Base-by-base conservation (phyloP, 73 alveolate genomes). In the Blepharisma japonicum region DNA sequence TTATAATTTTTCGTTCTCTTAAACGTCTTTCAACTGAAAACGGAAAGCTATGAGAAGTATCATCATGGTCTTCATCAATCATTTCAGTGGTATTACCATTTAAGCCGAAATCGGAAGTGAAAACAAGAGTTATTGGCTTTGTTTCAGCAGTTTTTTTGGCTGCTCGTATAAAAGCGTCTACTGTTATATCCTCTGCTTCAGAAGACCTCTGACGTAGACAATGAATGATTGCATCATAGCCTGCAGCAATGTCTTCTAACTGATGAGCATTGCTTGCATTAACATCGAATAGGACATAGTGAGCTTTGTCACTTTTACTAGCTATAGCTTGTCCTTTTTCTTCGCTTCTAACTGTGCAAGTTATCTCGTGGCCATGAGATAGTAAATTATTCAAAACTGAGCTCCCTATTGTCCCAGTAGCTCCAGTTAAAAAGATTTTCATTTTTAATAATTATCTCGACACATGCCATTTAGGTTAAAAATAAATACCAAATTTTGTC, bases 361-460 rank as follows among this genome's bases (percentile, higher is more conserved):
- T 61, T 9, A 61, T 25, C 11, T 61, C 49, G 48, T 61, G 47
- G 14, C 74, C 74, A 61, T n/a, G 39, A 9, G 38, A 11, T 0
- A 25, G 47, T 39, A 61, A 25, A 25, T n/a, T 39, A 14, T 25
- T 61, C 50, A 61, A 25, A 9, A 61, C 47, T 61, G 49, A 14
- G 5, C 74, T 25, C 5, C 74, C 74, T 1, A 61, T 61, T 1
- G 74, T 1, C 14, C 74, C 74, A 20, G 74, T 61, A 18, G 47
- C 47, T 11, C 74, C 74, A 18, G 74, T 61, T 8, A 61, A 14
- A 8, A 61, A 61, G 11, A 61, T 25, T 25, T 61, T 61, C 74
- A 61, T 61, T 51, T 51, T 14, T 51, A 32, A 32, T 32, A 32
- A 32, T 32, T 32, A 32, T 1, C 3, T 32, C 42, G 42, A 32